Percentiles rank a stretch among this genome's conserved stretches.
Evolutionary conservation across 2,329 filamentous ascomycete genomes (phyloP).

Genomic region (Trichoderma breve): DNA sequence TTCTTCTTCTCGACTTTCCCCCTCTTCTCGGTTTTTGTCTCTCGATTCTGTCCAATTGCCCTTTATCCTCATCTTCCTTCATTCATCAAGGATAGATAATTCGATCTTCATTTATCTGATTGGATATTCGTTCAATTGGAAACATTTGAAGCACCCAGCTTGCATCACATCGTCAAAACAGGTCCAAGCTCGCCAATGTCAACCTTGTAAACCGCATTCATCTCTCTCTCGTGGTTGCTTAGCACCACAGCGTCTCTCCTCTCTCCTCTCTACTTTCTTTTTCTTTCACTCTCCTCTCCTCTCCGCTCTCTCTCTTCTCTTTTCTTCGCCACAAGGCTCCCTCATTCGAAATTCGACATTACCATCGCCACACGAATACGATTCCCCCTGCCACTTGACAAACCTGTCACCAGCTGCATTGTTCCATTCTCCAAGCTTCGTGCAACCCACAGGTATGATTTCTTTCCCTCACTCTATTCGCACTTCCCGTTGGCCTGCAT

Average conservation of each 20-base stretch:
- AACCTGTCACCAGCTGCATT: not conserved
- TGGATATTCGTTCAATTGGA: not conserved
- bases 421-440: not conserved
- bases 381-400: not conserved
- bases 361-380: not conserved
- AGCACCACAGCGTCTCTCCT: not conserved
- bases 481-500: not conserved
- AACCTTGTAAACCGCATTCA: not conserved
- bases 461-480: not conserved
- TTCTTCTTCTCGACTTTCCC: not conserved
- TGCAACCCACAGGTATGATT: not conserved
- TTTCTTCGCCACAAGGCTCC: not conserved
- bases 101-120: not conserved
- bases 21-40: not conserved
- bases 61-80: not conserved
- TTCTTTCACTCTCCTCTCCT: not conserved
- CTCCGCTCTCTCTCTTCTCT: not conserved
- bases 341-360: not conserved
- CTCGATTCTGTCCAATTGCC: not conserved
- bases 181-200: constrained; percentile 4
- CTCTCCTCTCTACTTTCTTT: not conserved
- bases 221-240: constrained; percentile 4
- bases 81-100: not conserved
- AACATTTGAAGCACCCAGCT: not conserved
- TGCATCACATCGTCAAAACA: not conserved